phyloP scores from a whole-genome alignment of 306 rosid species.

The Gleditsia sinensis region DNA sequence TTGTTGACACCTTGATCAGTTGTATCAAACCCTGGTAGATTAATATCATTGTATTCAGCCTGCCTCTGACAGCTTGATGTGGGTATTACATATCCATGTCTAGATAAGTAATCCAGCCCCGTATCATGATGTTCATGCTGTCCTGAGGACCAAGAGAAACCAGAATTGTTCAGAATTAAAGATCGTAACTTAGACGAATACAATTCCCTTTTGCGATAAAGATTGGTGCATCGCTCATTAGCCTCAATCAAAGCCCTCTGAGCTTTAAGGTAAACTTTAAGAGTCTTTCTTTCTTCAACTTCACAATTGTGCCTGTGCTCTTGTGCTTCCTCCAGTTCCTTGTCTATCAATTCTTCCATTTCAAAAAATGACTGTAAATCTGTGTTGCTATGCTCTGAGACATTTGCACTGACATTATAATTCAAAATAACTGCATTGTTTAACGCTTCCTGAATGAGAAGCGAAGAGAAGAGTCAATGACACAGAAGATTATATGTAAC shows the following conservation, averaged over 20 bases:
- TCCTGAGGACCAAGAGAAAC: constrained; percentile 60
- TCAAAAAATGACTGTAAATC: constrained; percentile 62
- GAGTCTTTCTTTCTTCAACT: constrained; percentile 89
- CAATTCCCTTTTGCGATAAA: constrained; percentile 76
- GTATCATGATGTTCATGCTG: constrained; percentile 59
- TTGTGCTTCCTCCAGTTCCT: constrained; percentile 93
- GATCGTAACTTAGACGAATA: constrained; percentile 68
- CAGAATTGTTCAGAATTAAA: constrained; percentile 61
- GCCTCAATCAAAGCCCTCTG: constrained; percentile 86
- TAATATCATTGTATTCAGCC: constrained; percentile 53
- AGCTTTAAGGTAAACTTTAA: constrained; percentile 81
- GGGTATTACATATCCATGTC: constrained; percentile 54
- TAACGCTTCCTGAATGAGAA: constrained; percentile 49
- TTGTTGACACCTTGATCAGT: constrained; percentile 47
- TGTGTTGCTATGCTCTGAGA: constrained; percentile 36
- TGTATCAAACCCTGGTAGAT: constrained; percentile 53
- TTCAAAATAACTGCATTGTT: constrained; percentile 44
- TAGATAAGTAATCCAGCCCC: constrained; percentile 57
- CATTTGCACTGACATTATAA: constrained; percentile 52
- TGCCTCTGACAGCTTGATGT: constrained; percentile 60
- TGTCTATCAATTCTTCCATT: constrained; percentile 84
- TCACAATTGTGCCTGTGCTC: constrained; percentile 77
- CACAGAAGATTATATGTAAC: neutral
- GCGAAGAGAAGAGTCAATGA: constrained; percentile 23
- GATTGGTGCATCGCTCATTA: constrained; percentile 73